A percentile compares a stretch with the other conserved stretches of the same genome.
These are phyloP conservation scores for Sclerotinia spermophila DNA, from an alignment of 2,329 filamentous ascomycete genomes.

Conservation along the genomic window DNA sequence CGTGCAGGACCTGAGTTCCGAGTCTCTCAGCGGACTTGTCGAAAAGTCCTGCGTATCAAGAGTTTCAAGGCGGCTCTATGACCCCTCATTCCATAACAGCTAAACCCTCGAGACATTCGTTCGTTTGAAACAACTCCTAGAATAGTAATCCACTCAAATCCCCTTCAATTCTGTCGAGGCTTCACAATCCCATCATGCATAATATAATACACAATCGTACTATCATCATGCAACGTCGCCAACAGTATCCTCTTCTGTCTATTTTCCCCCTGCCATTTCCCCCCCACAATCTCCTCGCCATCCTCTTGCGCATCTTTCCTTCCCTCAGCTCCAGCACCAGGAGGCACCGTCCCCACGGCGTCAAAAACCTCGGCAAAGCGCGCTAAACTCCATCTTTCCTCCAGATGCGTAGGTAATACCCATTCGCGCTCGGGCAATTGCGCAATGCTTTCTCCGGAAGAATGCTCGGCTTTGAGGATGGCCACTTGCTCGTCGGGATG, in stretches of 20 bases:
- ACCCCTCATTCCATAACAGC: background rate
- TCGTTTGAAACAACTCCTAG: background rate
- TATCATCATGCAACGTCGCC: slow-evolving; percentile 73
- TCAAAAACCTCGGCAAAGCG: slow-evolving; percentile 69
- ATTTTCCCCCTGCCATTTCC: slow-evolving; percentile 44
- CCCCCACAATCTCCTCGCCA: slow-evolving; percentile 35
- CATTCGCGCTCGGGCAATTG: slow-evolving; percentile 64
- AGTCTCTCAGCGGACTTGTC: background rate
- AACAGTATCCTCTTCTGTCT: slow-evolving; percentile 68
- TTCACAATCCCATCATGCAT: slow-evolving; percentile 86
- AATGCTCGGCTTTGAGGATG: slow-evolving; percentile 58
- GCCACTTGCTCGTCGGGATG: slow-evolving; percentile 81
- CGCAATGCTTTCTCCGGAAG: slow-evolving; percentile 44
- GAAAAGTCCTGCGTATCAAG: background rate
- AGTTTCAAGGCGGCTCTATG: background rate
- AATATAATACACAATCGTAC: slow-evolving; percentile 79
- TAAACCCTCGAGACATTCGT: background rate
- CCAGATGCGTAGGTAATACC: slow-evolving; percentile 70
- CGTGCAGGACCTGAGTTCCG: background rate
- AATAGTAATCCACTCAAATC: background rate
- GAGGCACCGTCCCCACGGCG: slow-evolving; percentile 48
- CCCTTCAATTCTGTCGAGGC: slow-evolving; percentile 69
- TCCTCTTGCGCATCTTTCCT: slow-evolving; percentile 22
- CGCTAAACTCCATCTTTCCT: slow-evolving; percentile 67
- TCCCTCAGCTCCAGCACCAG: slow-evolving; percentile 29